Percentiles rank a stretch among this genome's conserved stretches.
phyloP scores from a whole-genome alignment of 2,329 filamentous ascomycete genomes.

The Hirsutella thompsonii region DNA sequence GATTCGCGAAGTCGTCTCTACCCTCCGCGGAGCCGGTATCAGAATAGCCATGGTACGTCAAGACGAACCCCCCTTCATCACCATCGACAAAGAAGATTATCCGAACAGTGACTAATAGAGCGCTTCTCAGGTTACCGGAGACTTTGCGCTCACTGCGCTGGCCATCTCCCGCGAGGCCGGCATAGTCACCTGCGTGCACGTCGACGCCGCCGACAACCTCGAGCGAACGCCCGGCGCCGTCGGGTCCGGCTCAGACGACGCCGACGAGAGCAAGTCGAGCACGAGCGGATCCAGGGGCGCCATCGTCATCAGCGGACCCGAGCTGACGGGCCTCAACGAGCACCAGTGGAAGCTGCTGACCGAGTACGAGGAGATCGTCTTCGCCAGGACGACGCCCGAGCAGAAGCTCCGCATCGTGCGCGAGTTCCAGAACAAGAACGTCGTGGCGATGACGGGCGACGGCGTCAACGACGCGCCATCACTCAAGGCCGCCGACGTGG shows the following conservation, averaged over 20 bases:
- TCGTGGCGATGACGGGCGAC: conserved; percentile 76
- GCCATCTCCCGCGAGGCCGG: conserved; percentile 62
- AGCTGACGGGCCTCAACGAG: conserved; percentile 53
- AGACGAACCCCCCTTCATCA: no score
- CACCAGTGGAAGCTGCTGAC: conserved; percentile 56
- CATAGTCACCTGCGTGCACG: conserved; percentile 45
- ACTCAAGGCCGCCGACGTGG: conserved; percentile 66
- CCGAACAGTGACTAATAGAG: not conserved
- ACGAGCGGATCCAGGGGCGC: conserved; percentile 20
- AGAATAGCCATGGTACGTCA: conserved; percentile 60
- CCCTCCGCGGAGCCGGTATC: conserved; percentile 55
- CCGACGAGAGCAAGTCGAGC: conserved; percentile 10
- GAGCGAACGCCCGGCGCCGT: conserved; percentile 17
- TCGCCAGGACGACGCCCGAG: conserved; percentile 63
- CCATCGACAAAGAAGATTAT: no score
- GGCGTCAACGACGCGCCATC: conserved; percentile 81
- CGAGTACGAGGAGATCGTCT: conserved; percentile 57
- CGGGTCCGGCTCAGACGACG: conserved; percentile 5
- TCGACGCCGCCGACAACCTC: conserved; percentile 43
- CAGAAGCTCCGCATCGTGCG: conserved; percentile 72
- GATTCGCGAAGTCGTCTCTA: conserved; percentile 53
- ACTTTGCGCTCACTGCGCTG: conserved; percentile 62
- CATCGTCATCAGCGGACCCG: conserved; percentile 51
- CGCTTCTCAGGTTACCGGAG: conserved; percentile 51
- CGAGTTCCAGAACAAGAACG: conserved; percentile 53